Evolutionary conservation across 371 early-diverging fungal species (phyloP), one percentile per base, ranked within the genome.

Genomic region (Quaeritorhiza haematococci): DNA sequence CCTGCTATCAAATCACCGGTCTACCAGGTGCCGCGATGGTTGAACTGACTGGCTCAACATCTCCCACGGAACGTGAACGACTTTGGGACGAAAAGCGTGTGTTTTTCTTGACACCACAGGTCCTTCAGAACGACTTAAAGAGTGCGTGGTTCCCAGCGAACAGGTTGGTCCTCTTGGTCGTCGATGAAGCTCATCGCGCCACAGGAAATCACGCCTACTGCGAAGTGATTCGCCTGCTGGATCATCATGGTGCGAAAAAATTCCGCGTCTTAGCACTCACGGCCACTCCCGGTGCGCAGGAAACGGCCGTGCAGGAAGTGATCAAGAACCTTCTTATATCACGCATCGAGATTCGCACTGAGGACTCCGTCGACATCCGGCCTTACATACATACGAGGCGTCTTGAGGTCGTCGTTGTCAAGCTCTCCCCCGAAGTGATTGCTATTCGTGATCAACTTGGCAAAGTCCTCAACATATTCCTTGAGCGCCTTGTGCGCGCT

Each of bases 141-240:
- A 19, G 48, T 3, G 69, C 53, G 3, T 71, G 52, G 15, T 74
- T 71, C 50, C 68, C 71, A 6, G 60, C 68, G 57, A 64, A 2
- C 59, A 10, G 15, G 15, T 62, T 93, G 4, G 80, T 79, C 0
- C 80, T 90, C 47, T 50, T 95, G 24, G 93, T 96, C 1, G 71
- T 95, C 0, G 97, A 96, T 56, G 97, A 96, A 63, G 97, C 97
- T 0, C 97, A 96, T 62, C 73, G 88, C 1, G 93, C 95, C 1
- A 79, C 82, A 0, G 95, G 96, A 4, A 81, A 84, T 19, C 86
- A 91, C 55, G 88, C 97, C 0, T 94, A 90, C 61, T 72, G 83
- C 3, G 84, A 84, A 34, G 88, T 89, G 2, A 63, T 94, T 4
- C 68, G 79, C 1, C 59, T 66, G 21, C 61, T 95, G 13, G 59